phyloP scores from a whole-genome alignment of 164 flowering plant species.

The Tinospora cordifolia region DNA sequence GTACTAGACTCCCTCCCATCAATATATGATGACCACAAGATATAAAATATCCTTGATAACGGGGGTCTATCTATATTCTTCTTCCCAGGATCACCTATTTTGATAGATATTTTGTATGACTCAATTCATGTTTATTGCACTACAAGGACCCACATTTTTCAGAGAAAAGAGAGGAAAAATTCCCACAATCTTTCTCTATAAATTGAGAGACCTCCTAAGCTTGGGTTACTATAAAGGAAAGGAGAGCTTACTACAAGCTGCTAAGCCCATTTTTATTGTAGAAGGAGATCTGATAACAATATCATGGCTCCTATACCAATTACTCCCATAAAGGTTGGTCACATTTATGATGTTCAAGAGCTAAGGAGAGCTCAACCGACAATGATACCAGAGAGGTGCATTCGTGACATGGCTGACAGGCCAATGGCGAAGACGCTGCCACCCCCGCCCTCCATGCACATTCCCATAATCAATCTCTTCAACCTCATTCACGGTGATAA shows the following conservation, averaged over 20 bases:
- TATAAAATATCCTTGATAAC: too few relatives aligned
- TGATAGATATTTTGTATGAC: too few relatives aligned
- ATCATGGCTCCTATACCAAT: conserved; percentile 57
- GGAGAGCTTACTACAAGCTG: neutral
- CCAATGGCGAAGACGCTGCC: conserved; percentile 20
- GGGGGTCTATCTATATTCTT: too few relatives aligned
- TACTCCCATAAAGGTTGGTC: conserved; percentile 51
- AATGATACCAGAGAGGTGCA: conserved; percentile 54
- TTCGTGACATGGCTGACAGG: conserved; percentile 54
- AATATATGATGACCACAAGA: too few relatives aligned
- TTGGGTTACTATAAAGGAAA: neutral
- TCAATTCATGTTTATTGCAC: too few relatives aligned
- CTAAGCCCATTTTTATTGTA: too few relatives aligned
- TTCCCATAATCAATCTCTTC: conserved; percentile 61
- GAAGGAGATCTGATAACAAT: neutral
- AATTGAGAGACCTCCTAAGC: neutral
- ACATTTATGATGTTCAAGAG: conserved; percentile 77
- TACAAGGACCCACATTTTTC: neutral
- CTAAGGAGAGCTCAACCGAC: conserved; percentile 38
- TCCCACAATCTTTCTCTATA: neutral
- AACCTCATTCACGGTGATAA: conserved; percentile 34
- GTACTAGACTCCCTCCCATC: too few relatives aligned
- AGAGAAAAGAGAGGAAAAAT: neutral
- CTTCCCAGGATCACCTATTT: too few relatives aligned
- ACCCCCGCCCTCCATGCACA: conserved; percentile 18